Conservation (phyloP, 768 basidiomycete genomes). For the Amyloporia xantha region DNA sequence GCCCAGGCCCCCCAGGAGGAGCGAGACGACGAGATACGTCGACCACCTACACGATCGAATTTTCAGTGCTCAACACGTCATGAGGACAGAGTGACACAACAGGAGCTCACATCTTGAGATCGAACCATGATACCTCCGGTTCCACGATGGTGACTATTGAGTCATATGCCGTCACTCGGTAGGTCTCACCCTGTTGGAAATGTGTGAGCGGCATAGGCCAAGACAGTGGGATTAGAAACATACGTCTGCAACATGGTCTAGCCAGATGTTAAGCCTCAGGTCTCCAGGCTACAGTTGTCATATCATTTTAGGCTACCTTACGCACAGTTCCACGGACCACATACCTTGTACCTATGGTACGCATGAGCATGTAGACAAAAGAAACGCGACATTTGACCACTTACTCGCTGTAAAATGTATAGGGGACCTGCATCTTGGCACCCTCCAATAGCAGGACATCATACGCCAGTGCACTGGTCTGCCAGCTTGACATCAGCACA, state of each 20-base stretch:
- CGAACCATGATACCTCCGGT: constrained; percentile 70
- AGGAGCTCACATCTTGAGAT: constrained; percentile 64
- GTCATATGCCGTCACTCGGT: constrained; percentile 67
- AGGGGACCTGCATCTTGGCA: constrained; percentile 61
- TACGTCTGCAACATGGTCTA: constrained; percentile 66
- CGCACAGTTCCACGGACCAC: not conserved
- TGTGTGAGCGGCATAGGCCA: not conserved
- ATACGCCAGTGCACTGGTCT: constrained; percentile 58
- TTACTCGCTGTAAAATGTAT: constrained; percentile 76
- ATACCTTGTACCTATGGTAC: constrained; percentile 55
- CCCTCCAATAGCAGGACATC: constrained; percentile 46
- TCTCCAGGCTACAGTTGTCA: constrained; percentile 57
- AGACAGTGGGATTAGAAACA: constrained; percentile 14
- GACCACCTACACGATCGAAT: constrained; percentile 36
- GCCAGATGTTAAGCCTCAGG: constrained; percentile 63
- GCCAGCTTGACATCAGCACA: constrained; percentile 3
- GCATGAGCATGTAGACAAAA: not conserved
- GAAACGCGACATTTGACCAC: constrained; percentile 21
- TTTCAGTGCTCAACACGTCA: constrained; percentile 2
- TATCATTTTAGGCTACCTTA: not conserved
- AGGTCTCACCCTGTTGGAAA: constrained; percentile 41
- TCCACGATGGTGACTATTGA: constrained; percentile 75
- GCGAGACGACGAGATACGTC: constrained; percentile 66
- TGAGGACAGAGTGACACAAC: constrained; percentile 1
- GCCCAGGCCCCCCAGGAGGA: constrained; percentile 51